Conservation (phyloP, 306 rosid genomes). For the Hippophae rhamnoides region DNA sequence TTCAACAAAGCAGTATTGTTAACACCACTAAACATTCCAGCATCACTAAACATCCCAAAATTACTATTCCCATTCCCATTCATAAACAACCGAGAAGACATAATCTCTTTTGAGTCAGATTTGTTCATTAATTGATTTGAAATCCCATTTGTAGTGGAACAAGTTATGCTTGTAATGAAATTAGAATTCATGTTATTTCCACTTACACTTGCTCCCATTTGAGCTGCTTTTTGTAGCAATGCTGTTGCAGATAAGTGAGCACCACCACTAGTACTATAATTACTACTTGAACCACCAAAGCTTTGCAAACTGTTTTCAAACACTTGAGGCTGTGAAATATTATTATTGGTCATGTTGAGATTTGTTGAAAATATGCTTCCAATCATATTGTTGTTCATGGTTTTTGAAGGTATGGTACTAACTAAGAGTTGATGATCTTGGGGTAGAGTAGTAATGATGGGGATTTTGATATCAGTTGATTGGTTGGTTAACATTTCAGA, state of each 20-base stretch:
- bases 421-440: slow-evolving; percentile 19
- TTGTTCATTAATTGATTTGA: slow-evolving; percentile 27
- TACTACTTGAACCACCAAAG: too few relatives aligned
- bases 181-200: neutral
- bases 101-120: slow-evolving; percentile 5
- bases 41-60: slow-evolving; percentile 17
- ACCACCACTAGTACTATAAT: too few relatives aligned
- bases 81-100: neutral
- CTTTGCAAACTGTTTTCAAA: too few relatives aligned
- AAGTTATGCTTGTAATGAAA: slow-evolving; percentile 38
- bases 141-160: slow-evolving; percentile 21
- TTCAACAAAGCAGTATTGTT: slow-evolving; percentile 20
- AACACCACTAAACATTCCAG: slow-evolving; percentile 46
- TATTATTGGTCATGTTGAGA: slow-evolving; percentile 1
- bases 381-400: slow-evolving; percentile 11
- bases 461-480: slow-evolving; percentile 18
- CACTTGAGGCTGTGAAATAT: too few relatives aligned
- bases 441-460: slow-evolving; percentile 21
- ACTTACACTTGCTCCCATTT: slow-evolving; percentile 67
- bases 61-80: neutral
- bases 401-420: slow-evolving; percentile 18
- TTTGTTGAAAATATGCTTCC: slow-evolving; percentile 19
- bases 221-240: slow-evolving; percentile 68
- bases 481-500: slow-evolving; percentile 21
- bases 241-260: slow-evolving; percentile 71